Base-by-base conservation (phyloP, 2,329 filamentous ascomycete genomes). In the Clathrospora elynae region DNA sequence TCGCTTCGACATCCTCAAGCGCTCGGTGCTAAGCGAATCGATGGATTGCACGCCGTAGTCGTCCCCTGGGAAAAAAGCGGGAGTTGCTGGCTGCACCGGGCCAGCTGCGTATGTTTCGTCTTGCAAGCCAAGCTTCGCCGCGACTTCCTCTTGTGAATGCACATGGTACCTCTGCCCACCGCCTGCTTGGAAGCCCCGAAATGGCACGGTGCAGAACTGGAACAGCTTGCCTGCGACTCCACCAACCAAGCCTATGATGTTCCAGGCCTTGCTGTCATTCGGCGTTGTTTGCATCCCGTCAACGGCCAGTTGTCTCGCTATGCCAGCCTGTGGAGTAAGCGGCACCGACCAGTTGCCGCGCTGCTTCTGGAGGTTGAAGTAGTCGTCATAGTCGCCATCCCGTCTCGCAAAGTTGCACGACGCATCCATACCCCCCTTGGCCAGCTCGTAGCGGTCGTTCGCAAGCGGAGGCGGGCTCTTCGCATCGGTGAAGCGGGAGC, bases 101-200 rank as follows among this genome's bases (percentile, higher is more conserved):
- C 50, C 51, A 13, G 44, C 33, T 19, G 37, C 19, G 35, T 45
- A 56, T 4, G 51, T 46, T 20, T 60, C 53, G 29, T 67, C 57
- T 8, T 61, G 55, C 4, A 59, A 42, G 1, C 55, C 56, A 2
- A 63, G 44, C 28, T 59, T 59, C 4, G 53, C 51, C 5, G 54
- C 58, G n/a, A 64, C 49, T 46, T 60, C 53, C 46, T 47, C 45
- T 20, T 68, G 57, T 6, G 53, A 42, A n/a, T 75, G 66, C 55
- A 88, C 73, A 5, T 79, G 74, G 61, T 91, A 95, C 17, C 83
- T 84, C 46, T 76, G 77, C 6, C 91, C 92, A 3, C 87, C 89
- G 6, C 91, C 92, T 9, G 91, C 90, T 49, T 91, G 85, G 67
- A 96, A 96, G 0, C 91, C 91, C 40, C 81, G 80, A 62, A 96